phyloP scores from a whole-genome alignment of 495 filamentous ascomycete genomes.

The Rhizodiscina lignyota region DNA sequence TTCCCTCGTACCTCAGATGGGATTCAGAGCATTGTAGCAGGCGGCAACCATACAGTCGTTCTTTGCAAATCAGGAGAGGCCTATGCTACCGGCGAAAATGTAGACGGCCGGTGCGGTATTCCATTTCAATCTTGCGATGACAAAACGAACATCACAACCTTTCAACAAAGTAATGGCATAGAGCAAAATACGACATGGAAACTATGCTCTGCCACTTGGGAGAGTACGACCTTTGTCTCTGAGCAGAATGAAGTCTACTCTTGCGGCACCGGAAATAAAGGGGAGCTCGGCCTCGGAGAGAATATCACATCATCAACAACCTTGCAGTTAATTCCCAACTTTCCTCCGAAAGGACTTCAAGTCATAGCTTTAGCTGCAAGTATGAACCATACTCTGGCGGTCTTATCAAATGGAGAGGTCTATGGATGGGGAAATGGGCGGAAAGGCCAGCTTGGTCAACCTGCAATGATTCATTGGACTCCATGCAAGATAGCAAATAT shows the following conservation, averaged over 20 bases:
- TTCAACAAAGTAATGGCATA: conserved; percentile 16
- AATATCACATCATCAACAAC: too few species aligned
- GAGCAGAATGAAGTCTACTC: conserved; percentile 35
- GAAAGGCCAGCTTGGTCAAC: conserved; percentile 64
- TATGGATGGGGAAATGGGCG: conserved; percentile 80
- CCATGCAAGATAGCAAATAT: conserved; percentile 43
- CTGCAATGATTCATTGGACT: conserved; percentile 21
- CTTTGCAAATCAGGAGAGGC: conserved; percentile 33
- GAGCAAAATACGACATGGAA: conserved; percentile 1
- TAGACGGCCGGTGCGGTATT: conserved; percentile 32
- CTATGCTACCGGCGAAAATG: conserved; percentile 45
- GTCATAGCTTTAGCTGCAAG: conserved; percentile 47
- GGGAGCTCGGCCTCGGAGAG: conserved; percentile 52
- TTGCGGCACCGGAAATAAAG: conserved; percentile 48
- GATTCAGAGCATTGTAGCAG: conserved; percentile 57
- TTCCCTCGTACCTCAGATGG: too few species aligned
- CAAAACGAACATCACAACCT: neutral
- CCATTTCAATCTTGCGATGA: neutral
- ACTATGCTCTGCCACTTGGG: conserved; percentile 57
- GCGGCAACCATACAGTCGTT: conserved; percentile 79
- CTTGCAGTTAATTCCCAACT: conserved; percentile 28
- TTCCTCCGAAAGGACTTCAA: conserved; percentile 36
- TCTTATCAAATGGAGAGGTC: conserved; percentile 56
- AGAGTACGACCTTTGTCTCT: conserved; percentile 42
- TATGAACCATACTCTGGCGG: conserved; percentile 59